Evolutionary conservation across 2,329 filamentous ascomycete species (phyloP), one percentile per base, ranked within the genome.

Genomic region (Pseudogymnoascus sp.): DNA sequence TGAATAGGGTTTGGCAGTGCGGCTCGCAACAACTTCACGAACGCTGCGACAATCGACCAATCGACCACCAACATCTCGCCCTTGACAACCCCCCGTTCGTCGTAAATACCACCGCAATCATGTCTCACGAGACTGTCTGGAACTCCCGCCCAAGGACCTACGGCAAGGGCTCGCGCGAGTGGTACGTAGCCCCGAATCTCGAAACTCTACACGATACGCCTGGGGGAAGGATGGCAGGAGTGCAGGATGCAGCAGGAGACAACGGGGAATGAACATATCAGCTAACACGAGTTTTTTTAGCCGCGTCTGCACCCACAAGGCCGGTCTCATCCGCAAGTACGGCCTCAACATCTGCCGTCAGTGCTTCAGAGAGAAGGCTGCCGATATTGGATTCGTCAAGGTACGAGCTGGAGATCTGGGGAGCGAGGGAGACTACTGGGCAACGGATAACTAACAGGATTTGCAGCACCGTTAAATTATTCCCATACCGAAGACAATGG

Each of bases 291-390:
- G 66, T 49, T 67, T 63, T 63, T 34, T 36, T 75, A 90, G 88
- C 84, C 88, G 88, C 77, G 87, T 90, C 77, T 90, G 88, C 91
- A 91, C 92, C 78, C 93, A 99, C 90, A 88, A 86, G 78, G 93
- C 95, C 77, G 95, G 95, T 96, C 88, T 99, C 74, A 96, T 99
- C 88, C 93, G 95, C 85, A 99, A 99, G 85, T 99, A 99, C 84
- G 93, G 95, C 78, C 86, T 97, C 74, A 91, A 96, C 82, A 86
- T 89, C 77, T 89, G 87, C 85, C 86, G 87, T 84, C 87, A 89
- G 78, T 89, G 87, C 84, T 89, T 88, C 84, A 84, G 86, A 75
- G 86, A 89, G 82, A 88, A 88, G 83, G 79, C 84, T 71, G 79
- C 84, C 78, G 86, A 89, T 76, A 88, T 89, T 78, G 86, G 86